phyloP scores from a whole-genome alignment of 2,329 filamentous ascomycete genomes.

The Colletotrichum spaethianum region DNA sequence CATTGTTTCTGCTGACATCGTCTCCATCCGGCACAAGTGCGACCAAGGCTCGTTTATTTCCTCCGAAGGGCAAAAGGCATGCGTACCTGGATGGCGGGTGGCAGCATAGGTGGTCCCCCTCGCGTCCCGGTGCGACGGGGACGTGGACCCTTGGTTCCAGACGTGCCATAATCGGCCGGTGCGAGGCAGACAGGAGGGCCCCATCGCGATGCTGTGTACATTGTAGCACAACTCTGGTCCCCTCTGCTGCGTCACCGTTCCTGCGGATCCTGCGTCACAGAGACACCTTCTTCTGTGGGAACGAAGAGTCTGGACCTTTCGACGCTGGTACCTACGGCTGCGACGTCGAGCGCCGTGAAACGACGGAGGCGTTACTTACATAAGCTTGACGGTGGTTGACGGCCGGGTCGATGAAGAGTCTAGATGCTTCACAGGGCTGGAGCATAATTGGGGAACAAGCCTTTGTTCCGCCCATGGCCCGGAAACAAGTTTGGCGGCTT shows the following conservation, averaged over 20 bases:
- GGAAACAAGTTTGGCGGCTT: conserved; percentile 10
- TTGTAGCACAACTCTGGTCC: background rate
- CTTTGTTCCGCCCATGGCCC: background rate
- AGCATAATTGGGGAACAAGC: conserved; percentile 5
- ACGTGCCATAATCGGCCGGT: conserved; percentile 18
- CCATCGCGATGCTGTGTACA: background rate
- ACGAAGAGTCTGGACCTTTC: conserved; percentile 10
- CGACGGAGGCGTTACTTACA: conserved; percentile 22
- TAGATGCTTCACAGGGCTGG: conserved; percentile 40
- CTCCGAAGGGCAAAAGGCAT: conserved; percentile 1
- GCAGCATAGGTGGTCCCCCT: conserved; percentile 17
- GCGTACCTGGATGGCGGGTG: conserved; percentile 17
- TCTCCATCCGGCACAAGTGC: background rate
- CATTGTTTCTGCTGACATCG: conserved; percentile 24
- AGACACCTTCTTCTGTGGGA: conserved; percentile 9
- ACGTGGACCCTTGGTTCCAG: conserved; percentile 11
- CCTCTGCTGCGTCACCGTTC: conserved; percentile 7
- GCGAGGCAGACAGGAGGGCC: background rate
- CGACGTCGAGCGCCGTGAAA: conserved; percentile 22
- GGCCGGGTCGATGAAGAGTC: conserved; percentile 31
- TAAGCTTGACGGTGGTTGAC: background rate
- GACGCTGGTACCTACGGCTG: background rate
- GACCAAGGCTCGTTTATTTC: background rate
- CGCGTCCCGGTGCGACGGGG: conserved; percentile 18
- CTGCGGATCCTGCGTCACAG: conserved; percentile 1